These are phyloP conservation scores for Priceomyces fermenticarens DNA, from an alignment of 805 yeast species.

Conservation along the genomic window DNA sequence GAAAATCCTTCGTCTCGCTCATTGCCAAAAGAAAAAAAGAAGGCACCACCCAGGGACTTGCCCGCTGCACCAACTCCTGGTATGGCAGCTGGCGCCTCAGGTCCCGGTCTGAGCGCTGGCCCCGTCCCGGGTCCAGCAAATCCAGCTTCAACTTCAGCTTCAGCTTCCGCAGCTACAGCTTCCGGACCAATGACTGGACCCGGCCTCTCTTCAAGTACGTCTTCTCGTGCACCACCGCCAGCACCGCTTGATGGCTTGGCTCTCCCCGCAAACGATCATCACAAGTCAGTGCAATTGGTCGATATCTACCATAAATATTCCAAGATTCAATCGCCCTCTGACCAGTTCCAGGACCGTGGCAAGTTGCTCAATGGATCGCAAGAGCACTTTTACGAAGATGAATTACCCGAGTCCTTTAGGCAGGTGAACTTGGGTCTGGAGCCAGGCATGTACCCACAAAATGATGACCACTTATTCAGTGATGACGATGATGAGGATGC, in stretches of 20 bases:
- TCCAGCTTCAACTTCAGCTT: background rate
- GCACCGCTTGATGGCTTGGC: background rate
- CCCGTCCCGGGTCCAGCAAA: too few species aligned
- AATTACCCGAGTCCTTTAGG: constrained; percentile 29
- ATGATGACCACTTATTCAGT: constrained; percentile 36
- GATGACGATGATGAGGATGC: constrained; percentile 25
- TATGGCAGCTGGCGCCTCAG: background rate
- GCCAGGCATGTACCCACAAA: constrained; percentile 30
- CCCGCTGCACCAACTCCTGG: too few species aligned
- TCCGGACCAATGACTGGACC: background rate
- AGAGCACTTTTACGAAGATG: constrained; percentile 33
- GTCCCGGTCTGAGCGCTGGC: background rate
- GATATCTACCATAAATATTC: constrained; percentile 44
- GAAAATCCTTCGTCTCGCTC: background rate
- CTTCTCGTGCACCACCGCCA: too few species aligned
- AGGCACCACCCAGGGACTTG: too few species aligned
- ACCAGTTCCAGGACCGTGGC: constrained; percentile 36
- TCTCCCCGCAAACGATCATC: constrained; percentile 14
- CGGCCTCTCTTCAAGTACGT: background rate
- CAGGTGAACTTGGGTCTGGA: constrained; percentile 25
- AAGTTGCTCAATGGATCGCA: constrained; percentile 33
- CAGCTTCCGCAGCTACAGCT: background rate
- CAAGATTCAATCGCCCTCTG: constrained; percentile 38
- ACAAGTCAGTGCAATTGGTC: constrained; percentile 36
- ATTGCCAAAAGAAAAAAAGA: too few species aligned